These are phyloP conservation scores for Mrakiaceae sp. DNA, from an alignment of 1,284 basidiomycete genomes.

Conservation along the genomic window DNA sequence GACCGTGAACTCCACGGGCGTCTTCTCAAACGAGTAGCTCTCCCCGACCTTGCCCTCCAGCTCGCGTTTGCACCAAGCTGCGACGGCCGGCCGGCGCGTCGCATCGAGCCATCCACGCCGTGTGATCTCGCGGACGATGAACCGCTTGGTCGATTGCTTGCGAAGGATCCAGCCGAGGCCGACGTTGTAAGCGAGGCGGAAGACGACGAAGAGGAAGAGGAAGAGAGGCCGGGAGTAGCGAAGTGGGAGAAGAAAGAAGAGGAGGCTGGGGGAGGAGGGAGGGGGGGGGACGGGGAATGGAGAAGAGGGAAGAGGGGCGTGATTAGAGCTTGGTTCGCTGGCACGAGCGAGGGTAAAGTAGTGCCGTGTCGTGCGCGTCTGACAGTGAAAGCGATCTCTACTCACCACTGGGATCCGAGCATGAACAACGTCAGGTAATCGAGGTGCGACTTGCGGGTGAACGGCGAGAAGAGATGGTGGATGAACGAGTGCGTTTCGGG, in stretches of 20 bases:
- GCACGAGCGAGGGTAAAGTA: slow-evolving; percentile 37
- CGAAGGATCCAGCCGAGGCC: slow-evolving; percentile 90
- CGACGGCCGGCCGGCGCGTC: slow-evolving; percentile 48
- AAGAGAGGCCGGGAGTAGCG: slow-evolving; percentile 46
- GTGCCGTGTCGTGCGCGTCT: not conserved
- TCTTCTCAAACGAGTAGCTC: slow-evolving; percentile 73
- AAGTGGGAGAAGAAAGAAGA: slow-evolving; percentile 32
- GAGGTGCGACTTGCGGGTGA: slow-evolving; percentile 79
- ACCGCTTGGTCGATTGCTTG: slow-evolving; percentile 84
- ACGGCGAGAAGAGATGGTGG: slow-evolving; percentile 78
- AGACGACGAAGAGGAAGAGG: slow-evolving; percentile 79
- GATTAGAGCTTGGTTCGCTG: slow-evolving; percentile 46
- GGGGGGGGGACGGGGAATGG: slow-evolving; percentile 45
- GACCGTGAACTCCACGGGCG: slow-evolving; percentile 36
- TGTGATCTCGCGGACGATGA: slow-evolving; percentile 76
- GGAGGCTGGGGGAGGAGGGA: slow-evolving; percentile 51
- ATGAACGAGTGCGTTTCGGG: slow-evolving; percentile 93
- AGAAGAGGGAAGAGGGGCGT: slow-evolving; percentile 47
- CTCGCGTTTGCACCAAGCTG: slow-evolving; percentile 75
- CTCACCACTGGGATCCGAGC: slow-evolving; percentile 38
- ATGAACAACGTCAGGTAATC: slow-evolving; percentile 75
- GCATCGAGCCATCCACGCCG: slow-evolving; percentile 78
- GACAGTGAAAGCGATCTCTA: not conserved
- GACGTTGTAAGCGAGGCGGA: slow-evolving; percentile 82
- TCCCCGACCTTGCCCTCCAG: slow-evolving; percentile 86